A percentile compares a stretch with the other conserved stretches of the same genome.
Evolutionary conservation across 768 basidiomycete species (phyloP).

Genomic region (Tylopilus felleus): DNA sequence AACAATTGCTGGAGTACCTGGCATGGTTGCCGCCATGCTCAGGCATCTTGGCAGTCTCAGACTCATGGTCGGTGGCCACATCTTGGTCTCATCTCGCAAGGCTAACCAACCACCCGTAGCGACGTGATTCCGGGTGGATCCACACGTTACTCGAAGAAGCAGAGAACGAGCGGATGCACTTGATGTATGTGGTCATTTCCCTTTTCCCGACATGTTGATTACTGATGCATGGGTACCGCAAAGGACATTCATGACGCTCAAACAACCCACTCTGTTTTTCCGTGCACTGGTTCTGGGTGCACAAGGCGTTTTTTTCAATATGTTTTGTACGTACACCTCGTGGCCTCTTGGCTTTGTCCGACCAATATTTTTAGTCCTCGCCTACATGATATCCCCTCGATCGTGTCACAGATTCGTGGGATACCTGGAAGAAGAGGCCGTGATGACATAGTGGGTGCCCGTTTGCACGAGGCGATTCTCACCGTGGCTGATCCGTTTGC

Average conservation of each 20-base stretch:
- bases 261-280: conserved; percentile 76
- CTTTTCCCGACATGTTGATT: conserved; percentile 8
- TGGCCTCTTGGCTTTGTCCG: conserved; percentile 12
- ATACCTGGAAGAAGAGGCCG: conserved; percentile 92
- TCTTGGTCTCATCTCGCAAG: conserved; percentile 2
- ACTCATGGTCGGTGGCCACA: conserved; percentile 60
- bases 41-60: conserved; percentile 88
- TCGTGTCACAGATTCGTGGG: conserved; percentile 91
- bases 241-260: conserved; percentile 94
- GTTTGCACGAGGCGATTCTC: conserved; percentile 17
- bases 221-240: conserved; percentile 13
- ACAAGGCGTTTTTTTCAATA: conserved; percentile 88
- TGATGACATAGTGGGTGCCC: conserved; percentile 74
- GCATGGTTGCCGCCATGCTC: conserved; percentile 88
- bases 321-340: conserved; percentile 62
- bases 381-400: conserved; percentile 72
- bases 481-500: conserved; percentile 12
- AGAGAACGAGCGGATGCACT: conserved; percentile 96
- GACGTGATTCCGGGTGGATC: conserved; percentile 73
- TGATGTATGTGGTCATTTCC: conserved; percentile 51
- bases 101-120: conserved; percentile 28
- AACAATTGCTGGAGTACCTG: conserved; percentile 91
- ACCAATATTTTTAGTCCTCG: conserved; percentile 49
- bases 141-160: conserved; percentile 92
- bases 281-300: conserved; percentile 81